Percentiles rank a stretch among this genome's conserved stretches.
phyloP scores from a whole-genome alignment of 73 alveolate species.

The Halteria grandinella region DNA sequence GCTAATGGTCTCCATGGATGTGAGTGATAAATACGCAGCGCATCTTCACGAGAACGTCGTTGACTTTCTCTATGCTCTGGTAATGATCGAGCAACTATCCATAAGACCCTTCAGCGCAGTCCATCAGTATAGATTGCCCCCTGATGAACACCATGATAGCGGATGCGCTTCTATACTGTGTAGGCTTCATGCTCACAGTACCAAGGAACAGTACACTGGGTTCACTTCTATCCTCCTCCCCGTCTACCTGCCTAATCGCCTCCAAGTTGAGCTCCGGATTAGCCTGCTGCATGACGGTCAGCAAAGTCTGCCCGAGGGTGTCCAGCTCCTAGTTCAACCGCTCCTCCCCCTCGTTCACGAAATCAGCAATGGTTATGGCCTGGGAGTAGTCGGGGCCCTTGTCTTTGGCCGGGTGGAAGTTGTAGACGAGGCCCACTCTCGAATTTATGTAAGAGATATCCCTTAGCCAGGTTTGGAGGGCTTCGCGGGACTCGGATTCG shows the following conservation, averaged over 20 bases:
- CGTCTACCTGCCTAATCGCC: background rate
- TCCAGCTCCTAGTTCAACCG: background rate
- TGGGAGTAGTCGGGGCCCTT: constrained; percentile 1
- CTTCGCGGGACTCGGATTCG: background rate
- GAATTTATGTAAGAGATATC: background rate
- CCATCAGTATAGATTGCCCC: constrained; percentile 57
- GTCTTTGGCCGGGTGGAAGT: constrained; percentile 2
- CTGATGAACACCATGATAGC: constrained; percentile 59
- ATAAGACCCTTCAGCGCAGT: constrained; percentile 70
- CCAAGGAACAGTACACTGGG: constrained; percentile 87
- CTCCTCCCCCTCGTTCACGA: background rate
- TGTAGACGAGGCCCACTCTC: constrained; percentile 2
- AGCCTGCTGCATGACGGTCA: background rate
- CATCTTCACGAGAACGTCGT: constrained; percentile 71
- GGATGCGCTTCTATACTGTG: constrained; percentile 82
- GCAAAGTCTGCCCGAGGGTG: background rate
- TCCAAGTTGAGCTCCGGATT: background rate
- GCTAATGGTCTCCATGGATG: constrained; percentile 97
- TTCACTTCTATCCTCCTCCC: constrained; percentile 48
- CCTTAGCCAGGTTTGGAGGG: background rate
- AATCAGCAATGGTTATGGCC: background rate
- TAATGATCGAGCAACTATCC: constrained; percentile 69
- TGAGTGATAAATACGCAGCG: constrained; percentile 90
- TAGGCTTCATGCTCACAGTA: constrained; percentile 91
- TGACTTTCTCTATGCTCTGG: constrained; percentile 51